These are phyloP conservation scores for Myochromella boudieri DNA, from an alignment of 768 basidiomycete genomes.

Conservation along the genomic window DNA sequence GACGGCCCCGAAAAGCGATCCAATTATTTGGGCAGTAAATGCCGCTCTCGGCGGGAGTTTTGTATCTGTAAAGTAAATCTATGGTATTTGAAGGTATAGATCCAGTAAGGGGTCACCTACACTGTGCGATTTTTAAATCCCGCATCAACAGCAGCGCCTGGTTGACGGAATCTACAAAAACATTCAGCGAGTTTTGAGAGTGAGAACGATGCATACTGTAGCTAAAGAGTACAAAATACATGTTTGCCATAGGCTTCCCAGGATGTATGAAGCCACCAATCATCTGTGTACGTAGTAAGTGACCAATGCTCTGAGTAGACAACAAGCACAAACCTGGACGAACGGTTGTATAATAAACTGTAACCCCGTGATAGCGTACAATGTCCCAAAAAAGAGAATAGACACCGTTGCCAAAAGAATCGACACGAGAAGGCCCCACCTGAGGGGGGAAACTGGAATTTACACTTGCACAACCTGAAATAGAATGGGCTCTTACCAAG, in stretches of 20 bases:
- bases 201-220: conserved; percentile 34
- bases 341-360: conserved; percentile 47
- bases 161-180: conserved; percentile 37
- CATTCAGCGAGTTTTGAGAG: not conserved
- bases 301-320: conserved; percentile 1
- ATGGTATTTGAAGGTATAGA: not conserved
- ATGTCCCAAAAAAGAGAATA: conserved; percentile 44
- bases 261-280: conserved; percentile 58
- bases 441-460: conserved; percentile 11
- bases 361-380: conserved; percentile 47
- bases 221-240: conserved; percentile 56
- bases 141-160: conserved; percentile 43
- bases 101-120: conserved; percentile 14
- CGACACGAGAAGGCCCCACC: conserved; percentile 51
- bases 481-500: conserved; percentile 32
- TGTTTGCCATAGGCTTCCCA: conserved; percentile 67
- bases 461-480: no score
- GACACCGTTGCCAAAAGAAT: conserved; percentile 42
- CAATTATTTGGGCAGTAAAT: conserved; percentile 48
- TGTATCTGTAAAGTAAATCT: conserved; percentile 29
- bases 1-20: conserved; percentile 47
- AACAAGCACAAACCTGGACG: conserved; percentile 39
- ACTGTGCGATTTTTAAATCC: conserved; percentile 51
- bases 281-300: conserved; percentile 45
- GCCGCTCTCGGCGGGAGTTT: conserved; percentile 50